phyloP scores from a whole-genome alignment of 768 basidiomycete genomes.

The Trametes punicea region DNA sequence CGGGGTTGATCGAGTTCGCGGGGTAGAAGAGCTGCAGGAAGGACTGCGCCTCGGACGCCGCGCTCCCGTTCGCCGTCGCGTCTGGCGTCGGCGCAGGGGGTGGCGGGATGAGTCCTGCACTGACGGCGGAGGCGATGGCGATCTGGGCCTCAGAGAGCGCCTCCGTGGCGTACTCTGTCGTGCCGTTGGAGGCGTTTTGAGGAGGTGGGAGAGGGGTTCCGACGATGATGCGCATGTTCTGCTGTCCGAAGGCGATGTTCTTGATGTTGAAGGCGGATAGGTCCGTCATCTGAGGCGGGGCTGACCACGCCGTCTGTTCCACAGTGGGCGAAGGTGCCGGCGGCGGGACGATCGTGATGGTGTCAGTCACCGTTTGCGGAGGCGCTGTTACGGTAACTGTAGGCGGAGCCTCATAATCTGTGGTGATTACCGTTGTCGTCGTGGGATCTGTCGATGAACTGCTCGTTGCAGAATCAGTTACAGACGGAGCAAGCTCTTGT shows the following conservation, averaged over 20 bases:
- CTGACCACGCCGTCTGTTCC: constrained; percentile 41
- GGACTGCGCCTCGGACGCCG: constrained; percentile 17
- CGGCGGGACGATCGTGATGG: constrained; percentile 21
- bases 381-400: constrained; percentile 23
- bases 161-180: neutral
- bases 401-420: constrained; percentile 14
- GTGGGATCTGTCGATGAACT: neutral
- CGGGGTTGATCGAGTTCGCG: constrained; percentile 65
- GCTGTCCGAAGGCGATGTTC: constrained; percentile 48
- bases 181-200: constrained; percentile 5
- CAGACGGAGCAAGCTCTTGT: neutral
- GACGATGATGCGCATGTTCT: constrained; percentile 55
- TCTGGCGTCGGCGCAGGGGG: constrained; percentile 20
- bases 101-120: constrained; percentile 11
- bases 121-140: constrained; percentile 14
- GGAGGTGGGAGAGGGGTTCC: constrained; percentile 34
- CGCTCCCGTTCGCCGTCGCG: constrained; percentile 28
- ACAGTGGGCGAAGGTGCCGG: constrained; percentile 13
- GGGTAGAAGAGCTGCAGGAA: constrained; percentile 68
- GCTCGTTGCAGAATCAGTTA: neutral
- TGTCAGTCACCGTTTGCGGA: constrained; percentile 19
- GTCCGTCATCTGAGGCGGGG: constrained; percentile 53
- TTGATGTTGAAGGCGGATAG: constrained; percentile 58
- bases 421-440: constrained; percentile 10
- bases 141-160: constrained; percentile 8